Base-by-base conservation (phyloP, 2,329 filamentous ascomycete genomes). In the Pyrenophora tritici-repentis region DNA sequence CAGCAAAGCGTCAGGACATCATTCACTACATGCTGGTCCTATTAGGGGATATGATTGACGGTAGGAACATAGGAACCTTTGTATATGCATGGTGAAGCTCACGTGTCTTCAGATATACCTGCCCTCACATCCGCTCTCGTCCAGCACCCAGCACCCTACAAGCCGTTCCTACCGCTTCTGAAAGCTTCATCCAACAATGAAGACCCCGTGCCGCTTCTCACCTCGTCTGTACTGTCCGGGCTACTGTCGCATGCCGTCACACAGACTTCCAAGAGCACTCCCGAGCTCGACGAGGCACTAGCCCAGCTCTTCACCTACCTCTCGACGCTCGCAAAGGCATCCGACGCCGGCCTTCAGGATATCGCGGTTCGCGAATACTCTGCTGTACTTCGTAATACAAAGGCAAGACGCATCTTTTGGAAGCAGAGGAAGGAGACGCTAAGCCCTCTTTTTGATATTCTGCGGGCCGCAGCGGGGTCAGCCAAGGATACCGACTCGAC, bases 311-410 rank as follows among this genome's bases (percentile, higher is more conserved):
- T 94, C 75, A 87, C 84, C 67, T 97, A 97, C 75, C 84, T 97
- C 24, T 89, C 91, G 6, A 86, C 86, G 45, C 81, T 97, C 48
- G 86, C 89, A 51, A 91, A 91, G 79, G 91, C 87, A 70, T 83
- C 89, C 50, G 94, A 99, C 75, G 88, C 90, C 47, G 91, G 91
- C 33, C 82, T 96, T 49, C 94, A 99, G 75, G 94, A 99, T 70
- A 96, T 97, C 69, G 93, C 91, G 20, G 91, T 97, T 10, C 90
- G 94, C 68, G 86, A 93, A 70, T 95, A 93, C 75, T 97, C 94
- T 31, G 82, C 89, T 16, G 80, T 99, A 26, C 81, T 99, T 26
- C 87, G 91, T 55, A 90, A 86, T 33, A 83, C 81, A 55, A 84
- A 84, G 50, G 85, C 91, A 3, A 84, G 94, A 58, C 81, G 87